Base-by-base conservation (phyloP, 1,139 yeast genomes). In the Casaregolazyma suthepensis region DNA sequence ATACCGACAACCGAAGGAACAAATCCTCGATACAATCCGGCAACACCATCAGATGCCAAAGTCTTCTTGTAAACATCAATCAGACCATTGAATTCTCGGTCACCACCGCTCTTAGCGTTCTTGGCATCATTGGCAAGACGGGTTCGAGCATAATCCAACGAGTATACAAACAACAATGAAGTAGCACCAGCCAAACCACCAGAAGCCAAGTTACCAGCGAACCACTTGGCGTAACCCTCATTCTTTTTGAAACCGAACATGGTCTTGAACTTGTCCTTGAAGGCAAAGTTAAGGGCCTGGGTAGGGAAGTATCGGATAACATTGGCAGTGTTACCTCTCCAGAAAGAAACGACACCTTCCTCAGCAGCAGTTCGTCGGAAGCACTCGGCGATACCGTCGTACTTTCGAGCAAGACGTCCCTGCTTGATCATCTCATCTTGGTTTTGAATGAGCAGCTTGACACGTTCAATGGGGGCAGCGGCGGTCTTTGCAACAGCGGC, bases 301-400 rank as follows among this genome's bases (percentile, higher is more conserved):
- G 89, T 84, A 70, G 90, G 89, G 87, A 84, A 84, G 80, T 84
- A 84, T 75, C 90, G 83, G 73, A 84, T 80, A 63, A 84, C 90
- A 77, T 84, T 84, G 62, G 90, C 90, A 59, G 89, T 82, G 85
- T 84, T 84, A 76, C 90, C 90, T 79, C 89, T 80, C 90, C 90
- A 84, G 81, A 84, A 81, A 57, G 89, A 74, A 59, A 74, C 75
- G 58, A 82, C 66, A 75, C 90, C 90, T 76, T 84, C 90, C 61
- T 82, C 84, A 59, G 81, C 79, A 61, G 83, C 78, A 62, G 89
- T 84, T 73, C 89, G 82, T 66, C 71, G 76, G 85, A 84, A 84
- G 74, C 87, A 81, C 69, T 84, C 89, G 59, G 63, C 72, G 64
- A 84, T 83, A 77, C 90, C 90, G 61, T 71, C 76, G 80, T 84